Base-by-base conservation (phyloP, 2,329 filamentous ascomycete species). In the Phyllachora maydis region DNA sequence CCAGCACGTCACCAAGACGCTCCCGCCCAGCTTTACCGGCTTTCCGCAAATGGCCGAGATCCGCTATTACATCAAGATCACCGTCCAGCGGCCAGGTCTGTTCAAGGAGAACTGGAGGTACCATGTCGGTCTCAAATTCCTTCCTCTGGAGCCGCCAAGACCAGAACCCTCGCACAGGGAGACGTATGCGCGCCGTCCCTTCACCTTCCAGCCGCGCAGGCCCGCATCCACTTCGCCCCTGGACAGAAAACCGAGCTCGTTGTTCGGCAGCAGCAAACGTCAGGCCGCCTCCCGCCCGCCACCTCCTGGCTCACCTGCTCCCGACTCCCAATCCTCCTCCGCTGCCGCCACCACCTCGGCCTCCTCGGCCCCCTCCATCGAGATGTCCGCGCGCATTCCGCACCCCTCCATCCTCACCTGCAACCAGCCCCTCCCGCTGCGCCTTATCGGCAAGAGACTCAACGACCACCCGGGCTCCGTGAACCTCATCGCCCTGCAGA, bases 31-130 rank as follows among this genome's bases (percentile, higher is more conserved):
- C 4, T 53, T 95, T 25, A 77, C 65, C n/a, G 81, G 79, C 3
- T 83, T 88, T 34, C 78, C 79, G 0, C 74, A 73, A 16, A 69
- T 83, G 45, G 85, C 83, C 12, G 82, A 92, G 47, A 83, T 95
- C 29, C 65, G 72, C 35, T 98, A 98, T 49, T 98, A 78, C 42
- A 62, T 95, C 41, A 98, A 98, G 45, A 81, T 76, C n/a, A 95
- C 88, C 0, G 70, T 95, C 5, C 78, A 82, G 38, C 61, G 82
- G n/a, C 81, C 82, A 0, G 72, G 76, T 9, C 60, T 93, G 28
- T 79, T 90, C 47, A 85, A 85, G 41, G 82, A 92, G 49, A 93
- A 93, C 38, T 76, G 81, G 45, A 60, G 83, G 11, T 57, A 59
- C 32, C 53, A 64, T 31, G 40, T 59, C 17, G 67, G 70, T 17